Evolutionary conservation across 441 rosid species (phyloP), one percentile per base, ranked within the genome.

Genomic region (Adansonia gregorii): DNA sequence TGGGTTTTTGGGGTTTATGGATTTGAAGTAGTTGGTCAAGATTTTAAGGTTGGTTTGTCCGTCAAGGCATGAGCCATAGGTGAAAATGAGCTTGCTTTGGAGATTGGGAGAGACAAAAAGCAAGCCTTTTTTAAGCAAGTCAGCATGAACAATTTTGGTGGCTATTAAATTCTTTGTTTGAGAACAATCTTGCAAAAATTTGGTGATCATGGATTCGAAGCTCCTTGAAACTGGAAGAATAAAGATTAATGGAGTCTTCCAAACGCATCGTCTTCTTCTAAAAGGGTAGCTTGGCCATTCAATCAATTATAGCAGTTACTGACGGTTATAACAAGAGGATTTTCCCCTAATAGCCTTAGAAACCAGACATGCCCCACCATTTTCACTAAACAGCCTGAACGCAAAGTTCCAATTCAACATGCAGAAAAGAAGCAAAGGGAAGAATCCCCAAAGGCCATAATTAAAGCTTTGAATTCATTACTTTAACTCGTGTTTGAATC

Each of bases 401-500:
- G 35, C 35, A 31, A 31, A 31, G 35, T 31, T 31, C 35, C 35
- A 31, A 31, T 31, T 31, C 35, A 31, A 31, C 35, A 31, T 31
- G 35, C 35, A 31, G 35, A 31, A 31, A 31, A 31, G 35, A 31
- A 31, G 35, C 35, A 31, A 31, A 31, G 35, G 35, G 1, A 31
- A 31, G 35, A 45, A 1, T 39, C 43, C 43, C 43, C 43, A 39
- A 39, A 39, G 43, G 43, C 43, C 43, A 39, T 39, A 39, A 6
- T 39, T 39, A 39, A 39, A 39, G 6, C 6, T 4, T 4, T 39
- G 43, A 39, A 31, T 31, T 31, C 35, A 31, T 31, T 1, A 80
- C 80, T 85, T 83, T 79, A 83, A 27, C 87, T 83, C 84, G 77
- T 86, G 90, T 56, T 52, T 61, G 63, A 74, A 27, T 86, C 93